Base-by-base conservation (phyloP, 2,329 filamentous ascomycete species). In the Neofusicoccum umdonicola region DNA sequence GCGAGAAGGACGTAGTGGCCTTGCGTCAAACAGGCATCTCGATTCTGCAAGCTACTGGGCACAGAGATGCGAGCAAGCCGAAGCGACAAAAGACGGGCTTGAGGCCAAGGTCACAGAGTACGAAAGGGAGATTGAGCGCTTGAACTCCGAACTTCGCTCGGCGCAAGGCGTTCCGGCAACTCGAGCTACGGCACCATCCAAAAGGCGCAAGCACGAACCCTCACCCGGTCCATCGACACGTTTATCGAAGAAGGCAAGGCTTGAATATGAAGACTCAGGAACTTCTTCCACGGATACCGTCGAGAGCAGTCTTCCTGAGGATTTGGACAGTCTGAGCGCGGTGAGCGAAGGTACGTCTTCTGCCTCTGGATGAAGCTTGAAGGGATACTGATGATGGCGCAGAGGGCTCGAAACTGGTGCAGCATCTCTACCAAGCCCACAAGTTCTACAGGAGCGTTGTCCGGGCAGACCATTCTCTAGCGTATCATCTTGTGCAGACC, bases 41-140 rank as follows among this genome's bases (percentile, higher is more conserved):
- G 77, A 81, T 64, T 70, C 77, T 13, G 75, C 76, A 11, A 68
- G 74, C 3, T 81, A 75, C 64, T 81, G 79, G 79, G 67, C 69
- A 37, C 68, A 74, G 7, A 69, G 70, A 48, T 74, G 67, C 45
- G 66, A 69, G 17, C 61, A 62, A 22, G 63, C 68, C 0, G 70
- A 77, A n/a, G 64, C 68, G 5, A 70, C 70, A 39, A 71, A 71
- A 45, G 62, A 67, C 2, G 62, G 68, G 4, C 67, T 77, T 15
- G 67, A 71, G 31, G 66, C 45, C 2, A 64, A 70, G 35, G 71
- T 73, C 39, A 62, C 67, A 8, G 71, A 71, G 35, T 69, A 76
- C 1, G 72, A 76, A 41, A 68, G 72, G 34, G 71, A 71, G 12
- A 73, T 71, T 31, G 71, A 74, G 11, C 45, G 63, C 2, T 48